Evolutionary conservation across 352 stramenopile genomes (phyloP), one percentile per base, ranked within the genome.

Genomic region (Phytopythium vexans): DNA sequence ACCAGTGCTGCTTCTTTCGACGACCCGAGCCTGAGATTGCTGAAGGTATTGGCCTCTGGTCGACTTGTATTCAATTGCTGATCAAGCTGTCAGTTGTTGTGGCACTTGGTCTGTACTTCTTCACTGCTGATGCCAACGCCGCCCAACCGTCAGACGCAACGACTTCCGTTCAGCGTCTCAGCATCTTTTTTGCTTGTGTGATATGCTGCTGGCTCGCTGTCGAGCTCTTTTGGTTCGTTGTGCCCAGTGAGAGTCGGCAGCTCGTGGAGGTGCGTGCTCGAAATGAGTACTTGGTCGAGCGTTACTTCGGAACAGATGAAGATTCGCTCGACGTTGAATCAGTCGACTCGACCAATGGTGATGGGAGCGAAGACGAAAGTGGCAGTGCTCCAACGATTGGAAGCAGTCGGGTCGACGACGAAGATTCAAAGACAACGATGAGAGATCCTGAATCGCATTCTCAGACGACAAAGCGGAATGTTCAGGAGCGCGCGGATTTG

Each of bases 211-310:
- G 60, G 56, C 37, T 81, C 21, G 4, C 64, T 2, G 56, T 51
- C 2, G 68, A 87, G 41, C 40, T 76, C 8, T 12, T 74, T 8
- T 77, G 66, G 73, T 47, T 79, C 16, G 38, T 68, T 27, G 31
- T 87, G 21, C 66, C 73, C 1, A 47, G 43, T 3, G 57, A 66
- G 43, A 81, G 58, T 15, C 52, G 52, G 0, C 34, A 48, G 5
- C 56, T 49, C 4, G 41, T 65, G 21, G 67, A 70, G 41, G 56
- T 60, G 7, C 52, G 58, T 8, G 64, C 58, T 9, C 71, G 76
- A 1, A 77, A 79, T 34, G 41, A 48, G 1, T 86, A 81, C 36
- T 37, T 84, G 0, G 44, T 75, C 0, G 69, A 82, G 42, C 73
- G 73, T 12, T 86, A 83, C 57, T 71, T 86, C 41, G 68, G 68